phyloP scores from a whole-genome alignment of 2,329 filamentous ascomycete species.

The Boeremia exigua region DNA sequence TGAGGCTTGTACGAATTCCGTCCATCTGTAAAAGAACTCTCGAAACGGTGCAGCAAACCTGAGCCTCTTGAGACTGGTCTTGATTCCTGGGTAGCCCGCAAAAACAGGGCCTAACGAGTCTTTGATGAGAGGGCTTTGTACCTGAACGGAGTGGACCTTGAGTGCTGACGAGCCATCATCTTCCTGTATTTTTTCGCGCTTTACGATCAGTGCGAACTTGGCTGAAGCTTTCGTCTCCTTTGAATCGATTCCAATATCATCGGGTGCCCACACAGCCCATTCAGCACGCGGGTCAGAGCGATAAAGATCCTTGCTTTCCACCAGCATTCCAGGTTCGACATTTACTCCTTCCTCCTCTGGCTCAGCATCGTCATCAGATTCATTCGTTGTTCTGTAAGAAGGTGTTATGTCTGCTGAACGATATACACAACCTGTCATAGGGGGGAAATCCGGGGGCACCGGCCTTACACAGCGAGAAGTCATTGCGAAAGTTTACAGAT shows the following conservation, averaged over 20 bases:
- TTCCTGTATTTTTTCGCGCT: not conserved
- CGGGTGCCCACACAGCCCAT: not conserved
- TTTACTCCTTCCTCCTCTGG: not conserved
- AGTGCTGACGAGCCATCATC: conserved; percentile 33
- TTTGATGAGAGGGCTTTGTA: conserved; percentile 68
- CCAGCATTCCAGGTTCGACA: not conserved
- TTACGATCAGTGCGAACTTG: not conserved
- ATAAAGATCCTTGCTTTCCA: not conserved
- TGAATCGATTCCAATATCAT: not conserved
- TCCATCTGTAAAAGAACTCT: conserved; percentile 70
- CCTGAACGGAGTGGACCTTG: conserved; percentile 65
- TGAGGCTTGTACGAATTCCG: conserved; percentile 29
- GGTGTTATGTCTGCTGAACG: not conserved
- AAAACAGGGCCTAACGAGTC: conserved; percentile 62
- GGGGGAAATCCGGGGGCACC: too few species aligned
- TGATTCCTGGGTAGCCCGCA: conserved; percentile 65
- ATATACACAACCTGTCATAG: too few species aligned
- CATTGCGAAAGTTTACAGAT: too few species aligned
- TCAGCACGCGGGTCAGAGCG: not conserved
- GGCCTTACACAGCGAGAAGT: too few species aligned
- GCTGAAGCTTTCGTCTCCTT: not conserved
- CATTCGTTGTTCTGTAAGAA: not conserved
- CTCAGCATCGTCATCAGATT: not conserved
- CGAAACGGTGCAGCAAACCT: conserved; percentile 66
- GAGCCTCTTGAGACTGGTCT: conserved; percentile 63